Evolutionary conservation across 2,329 filamentous ascomycete genomes (phyloP).

Genomic region (Grosmannia penicillata): DNA sequence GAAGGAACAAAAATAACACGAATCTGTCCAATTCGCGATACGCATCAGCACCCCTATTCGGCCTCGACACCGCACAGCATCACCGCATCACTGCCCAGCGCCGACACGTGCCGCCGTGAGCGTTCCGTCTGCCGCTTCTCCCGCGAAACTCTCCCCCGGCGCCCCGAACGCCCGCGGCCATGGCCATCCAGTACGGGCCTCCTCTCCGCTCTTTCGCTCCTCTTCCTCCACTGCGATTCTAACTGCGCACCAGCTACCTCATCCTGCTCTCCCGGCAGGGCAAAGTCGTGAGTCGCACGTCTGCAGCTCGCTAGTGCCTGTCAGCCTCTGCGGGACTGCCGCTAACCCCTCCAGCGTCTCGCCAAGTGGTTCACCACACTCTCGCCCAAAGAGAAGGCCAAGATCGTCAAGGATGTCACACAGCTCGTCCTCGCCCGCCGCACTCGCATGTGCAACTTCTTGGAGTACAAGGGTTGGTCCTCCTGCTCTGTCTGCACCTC

Average conservation of each 20-base stretch:
- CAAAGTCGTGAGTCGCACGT: conserved; percentile 75
- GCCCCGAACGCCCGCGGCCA: conserved; percentile 10
- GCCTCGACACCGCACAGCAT: too few relatives aligned
- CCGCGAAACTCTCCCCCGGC: not conserved
- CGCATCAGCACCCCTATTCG: not conserved
- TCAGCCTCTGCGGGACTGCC: not conserved
- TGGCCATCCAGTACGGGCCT: conserved; percentile 35
- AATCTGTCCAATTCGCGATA: not conserved
- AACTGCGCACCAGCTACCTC: conserved; percentile 57
- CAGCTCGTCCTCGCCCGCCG: conserved; percentile 90
- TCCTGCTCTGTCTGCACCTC: not conserved
- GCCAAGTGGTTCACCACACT: conserved; percentile 99
- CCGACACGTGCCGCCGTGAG: too few relatives aligned
- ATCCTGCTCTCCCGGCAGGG: conserved; percentile 96
- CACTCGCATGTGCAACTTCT: conserved; percentile 99
- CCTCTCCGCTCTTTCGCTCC: not conserved
- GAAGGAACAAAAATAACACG: not conserved
- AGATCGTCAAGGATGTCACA: conserved; percentile 99
- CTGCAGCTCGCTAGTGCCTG: conserved; percentile 17
- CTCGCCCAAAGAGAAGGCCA: conserved; percentile 95
- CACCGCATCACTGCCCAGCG: too few relatives aligned
- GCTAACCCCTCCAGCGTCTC: conserved; percentile 52
- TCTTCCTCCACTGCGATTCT: not conserved
- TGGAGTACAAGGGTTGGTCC: conserved; percentile 85
- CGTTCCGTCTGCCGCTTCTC: not conserved